Percentiles rank a stretch among this genome's conserved stretches.
These are phyloP conservation scores for Fusarium buharicum DNA, from an alignment of 2,329 filamentous ascomycete genomes.

Conservation along the genomic window DNA sequence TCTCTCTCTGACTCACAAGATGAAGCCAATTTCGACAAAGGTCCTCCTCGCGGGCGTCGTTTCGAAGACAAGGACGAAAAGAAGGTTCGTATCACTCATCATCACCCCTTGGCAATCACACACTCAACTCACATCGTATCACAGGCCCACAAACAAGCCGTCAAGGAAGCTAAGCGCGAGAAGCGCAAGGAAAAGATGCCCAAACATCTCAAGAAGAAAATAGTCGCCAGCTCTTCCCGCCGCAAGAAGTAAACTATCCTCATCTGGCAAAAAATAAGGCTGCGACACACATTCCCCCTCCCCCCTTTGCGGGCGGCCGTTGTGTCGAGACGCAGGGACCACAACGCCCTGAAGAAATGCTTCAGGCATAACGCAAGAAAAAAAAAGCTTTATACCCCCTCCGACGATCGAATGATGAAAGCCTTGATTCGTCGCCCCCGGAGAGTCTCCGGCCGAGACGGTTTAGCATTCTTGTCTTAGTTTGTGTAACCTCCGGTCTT, in stretches of 20 bases:
- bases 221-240: slow-evolving; percentile 71
- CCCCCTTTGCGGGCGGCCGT: slow-evolving; percentile 13
- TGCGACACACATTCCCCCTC: background rate
- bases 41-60: slow-evolving; percentile 79
- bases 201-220: slow-evolving; percentile 92
- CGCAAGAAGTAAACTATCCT: slow-evolving; percentile 66
- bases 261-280: slow-evolving; percentile 3
- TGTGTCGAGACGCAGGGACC: slow-evolving; percentile 14
- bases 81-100: slow-evolving; percentile 62
- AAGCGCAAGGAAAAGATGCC: slow-evolving; percentile 96
- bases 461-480: slow-evolving; percentile 43
- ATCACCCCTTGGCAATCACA: background rate
- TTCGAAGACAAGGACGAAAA: slow-evolving; percentile 94
- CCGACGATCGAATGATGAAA: slow-evolving; percentile 61
- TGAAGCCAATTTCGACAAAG: slow-evolving; percentile 71
- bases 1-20: slow-evolving; percentile 58
- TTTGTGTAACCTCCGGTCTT: slow-evolving; percentile 30
- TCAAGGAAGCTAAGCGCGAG: slow-evolving; percentile 96
- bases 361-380: background rate
- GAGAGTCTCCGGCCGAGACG: slow-evolving; percentile 31
- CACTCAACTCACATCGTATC: slow-evolving; percentile 46
- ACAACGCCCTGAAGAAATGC: background rate
- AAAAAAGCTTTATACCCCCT: slow-evolving; percentile 10
- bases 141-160: slow-evolving; percentile 79
- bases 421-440: slow-evolving; percentile 49